Base-by-base conservation (phyloP, 75 land plant species). In the Cryptomeria japonica region DNA sequence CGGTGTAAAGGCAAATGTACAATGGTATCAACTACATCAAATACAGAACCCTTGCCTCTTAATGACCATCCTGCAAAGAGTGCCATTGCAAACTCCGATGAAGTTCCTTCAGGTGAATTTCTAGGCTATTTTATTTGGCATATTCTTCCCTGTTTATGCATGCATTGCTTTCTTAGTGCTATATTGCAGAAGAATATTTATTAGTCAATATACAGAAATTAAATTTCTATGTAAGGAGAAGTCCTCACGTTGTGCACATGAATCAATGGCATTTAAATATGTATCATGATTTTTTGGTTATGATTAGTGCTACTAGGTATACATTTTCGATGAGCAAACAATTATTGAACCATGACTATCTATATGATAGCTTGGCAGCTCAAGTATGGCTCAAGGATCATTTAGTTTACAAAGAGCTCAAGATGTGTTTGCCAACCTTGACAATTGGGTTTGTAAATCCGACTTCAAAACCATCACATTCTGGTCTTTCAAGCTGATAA, bases 61-160 rank as follows among this genome's bases (percentile, higher is more conserved):
- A 78, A 78, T 38, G 80, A 78, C 36, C 19, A 42, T 78, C 80
- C 80, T 78, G 80, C 80, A 79, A 79, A 79, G 44, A 79, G 51
- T 46, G 84, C 51, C 14, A 16, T 18, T 18, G 84, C 51, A 46
- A 82, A 82, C 41, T 82, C 84, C 14, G 51, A 42, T 46, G 51
- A 82, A 82, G 53, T 82, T n/a, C 84, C 84, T 28, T 28, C 84
- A 82, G 84, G 84, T 82, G 84, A 31, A 44, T n/a, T 44, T 82
- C 49, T 82, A 82, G 31, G 84, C 46, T 39, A 38, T 79, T 79
- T 79, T 5, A 22, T 79, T 41, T 79, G 42, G 5, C 64, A 77
- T 41, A 18, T 22, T 12, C 44, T 79, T 10, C 42, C 41, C 22
- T 28, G 9, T 68, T 68, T 68, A 28, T 28, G n/a, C n/a, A 28